Evolutionary conservation across 1,284 basidiomycete species (phyloP).

Genomic region (Pterulicium gracile): DNA sequence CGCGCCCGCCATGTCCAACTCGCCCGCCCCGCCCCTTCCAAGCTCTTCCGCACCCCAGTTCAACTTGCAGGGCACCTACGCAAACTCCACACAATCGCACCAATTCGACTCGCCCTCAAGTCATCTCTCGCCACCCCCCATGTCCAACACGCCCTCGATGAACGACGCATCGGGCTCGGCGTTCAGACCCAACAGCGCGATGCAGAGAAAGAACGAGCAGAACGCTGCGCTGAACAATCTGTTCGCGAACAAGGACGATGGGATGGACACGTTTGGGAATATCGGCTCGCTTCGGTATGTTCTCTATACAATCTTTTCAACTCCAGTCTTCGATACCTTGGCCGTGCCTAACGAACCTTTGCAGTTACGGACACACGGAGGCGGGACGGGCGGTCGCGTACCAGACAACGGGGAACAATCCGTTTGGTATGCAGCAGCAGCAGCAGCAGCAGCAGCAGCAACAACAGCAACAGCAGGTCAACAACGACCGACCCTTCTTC

Average conservation of each 20-base stretch:
- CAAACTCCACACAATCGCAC: slow-evolving; percentile 23
- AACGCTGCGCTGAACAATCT: slow-evolving; percentile 71
- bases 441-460: slow-evolving; percentile 41
- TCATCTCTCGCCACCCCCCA: slow-evolving; percentile 23
- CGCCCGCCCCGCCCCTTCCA: slow-evolving; percentile 22
- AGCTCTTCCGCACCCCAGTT: slow-evolving; percentile 34
- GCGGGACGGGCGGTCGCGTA: slow-evolving; percentile 39
- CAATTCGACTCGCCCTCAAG: slow-evolving; percentile 24
- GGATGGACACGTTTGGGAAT: slow-evolving; percentile 92
- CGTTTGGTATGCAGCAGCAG: slow-evolving; percentile 56
- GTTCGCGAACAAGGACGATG: slow-evolving; percentile 81
- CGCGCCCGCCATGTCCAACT: slow-evolving; percentile 36
- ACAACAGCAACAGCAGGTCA: slow-evolving; percentile 78
- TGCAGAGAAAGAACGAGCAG: slow-evolving; percentile 42
- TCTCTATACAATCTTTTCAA: slow-evolving; percentile 5
- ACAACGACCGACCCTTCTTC: slow-evolving; percentile 31
- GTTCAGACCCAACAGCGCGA: slow-evolving; percentile 24
- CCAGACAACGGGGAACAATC: slow-evolving; percentile 64
- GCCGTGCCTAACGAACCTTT: slow-evolving; percentile 7
- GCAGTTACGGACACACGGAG: slow-evolving; percentile 58
- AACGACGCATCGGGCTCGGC: slow-evolving; percentile 15
- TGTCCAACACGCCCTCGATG: slow-evolving; percentile 15
- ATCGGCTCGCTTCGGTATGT: slow-evolving; percentile 61
- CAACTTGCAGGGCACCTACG: slow-evolving; percentile 56
- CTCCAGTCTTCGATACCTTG: slow-evolving; percentile 3